Conservation (phyloP, 2,329 filamentous ascomycete species). For the Neofusicoccum ribis region DNA sequence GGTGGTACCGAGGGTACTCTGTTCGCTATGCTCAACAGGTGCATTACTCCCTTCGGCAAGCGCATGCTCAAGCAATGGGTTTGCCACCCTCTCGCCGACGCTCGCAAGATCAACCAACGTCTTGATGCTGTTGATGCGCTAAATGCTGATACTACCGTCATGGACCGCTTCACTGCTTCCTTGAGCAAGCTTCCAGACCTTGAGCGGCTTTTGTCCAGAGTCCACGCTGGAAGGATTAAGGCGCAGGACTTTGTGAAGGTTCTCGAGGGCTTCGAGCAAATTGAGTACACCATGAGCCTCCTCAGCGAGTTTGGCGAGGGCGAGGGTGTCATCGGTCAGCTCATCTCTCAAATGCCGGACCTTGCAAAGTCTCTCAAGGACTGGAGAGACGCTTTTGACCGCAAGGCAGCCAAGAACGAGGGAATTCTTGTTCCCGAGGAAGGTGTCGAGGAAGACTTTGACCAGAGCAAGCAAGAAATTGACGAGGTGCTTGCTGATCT, state of each 20-base stretch:
- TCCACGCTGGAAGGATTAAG: conserved; percentile 88
- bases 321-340: conserved; percentile 78
- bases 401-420: conserved; percentile 72
- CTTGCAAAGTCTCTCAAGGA: conserved; percentile 71
- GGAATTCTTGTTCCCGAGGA: conserved; percentile 82
- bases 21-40: conserved; percentile 87
- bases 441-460: conserved; percentile 90
- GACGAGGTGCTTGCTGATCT: conserved; percentile 74
- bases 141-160: conserved; percentile 76
- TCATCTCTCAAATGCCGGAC: conserved; percentile 84
- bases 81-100: conserved; percentile 88
- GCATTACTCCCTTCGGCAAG: conserved; percentile 95
- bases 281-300: conserved; percentile 88
- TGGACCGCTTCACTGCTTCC: conserved; percentile 84
- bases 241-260: conserved; percentile 91
- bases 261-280: conserved; percentile 94
- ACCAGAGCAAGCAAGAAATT: conserved; percentile 75
- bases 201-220: conserved; percentile 87
- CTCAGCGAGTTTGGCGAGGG: conserved; percentile 73
- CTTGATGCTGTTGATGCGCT: conserved; percentile 92
- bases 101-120: conserved; percentile 84
- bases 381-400: conserved; percentile 93
- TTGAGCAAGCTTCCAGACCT: conserved; percentile 91
- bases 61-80: conserved; percentile 96
- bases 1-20: conserved; percentile 82